These are phyloP conservation scores for Pseudofabraea citricarpa DNA, from an alignment of 2,329 filamentous ascomycete genomes.

Conservation along the genomic window DNA sequence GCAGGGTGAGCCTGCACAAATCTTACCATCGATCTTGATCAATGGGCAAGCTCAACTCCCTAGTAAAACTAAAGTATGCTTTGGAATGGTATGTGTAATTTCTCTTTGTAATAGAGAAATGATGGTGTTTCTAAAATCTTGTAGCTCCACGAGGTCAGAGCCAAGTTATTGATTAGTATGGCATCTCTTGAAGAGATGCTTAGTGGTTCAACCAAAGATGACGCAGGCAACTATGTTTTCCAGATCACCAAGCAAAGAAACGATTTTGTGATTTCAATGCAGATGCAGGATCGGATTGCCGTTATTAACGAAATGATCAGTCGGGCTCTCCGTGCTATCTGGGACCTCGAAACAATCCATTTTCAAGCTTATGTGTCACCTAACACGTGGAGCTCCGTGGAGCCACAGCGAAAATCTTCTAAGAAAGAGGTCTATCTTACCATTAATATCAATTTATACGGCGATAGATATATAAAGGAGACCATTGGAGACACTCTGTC, in stretches of 20 bases:
- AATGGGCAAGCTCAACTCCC: background rate
- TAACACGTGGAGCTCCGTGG: background rate
- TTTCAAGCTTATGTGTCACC: background rate
- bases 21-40: no score
- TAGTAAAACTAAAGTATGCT: background rate
- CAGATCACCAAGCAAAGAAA: background rate
- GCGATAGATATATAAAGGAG: background rate
- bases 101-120: background rate
- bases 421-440: background rate
- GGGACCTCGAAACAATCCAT: background rate
- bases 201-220: background rate
- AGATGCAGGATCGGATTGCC: background rate
- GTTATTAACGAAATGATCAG: background rate
- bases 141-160: background rate
- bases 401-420: background rate
- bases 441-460: conserved; percentile 3
- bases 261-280: background rate
- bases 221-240: background rate
- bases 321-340: background rate
- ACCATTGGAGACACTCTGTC: background rate
- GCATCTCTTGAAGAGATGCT: background rate
- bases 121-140: background rate
- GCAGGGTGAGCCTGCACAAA: no score
- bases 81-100: background rate
- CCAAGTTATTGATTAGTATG: background rate